Percentiles rank a stretch among this genome's conserved stretches.
phyloP scores from a whole-genome alignment of 148 eudicot genomes.

The Agrostemma githago region DNA sequence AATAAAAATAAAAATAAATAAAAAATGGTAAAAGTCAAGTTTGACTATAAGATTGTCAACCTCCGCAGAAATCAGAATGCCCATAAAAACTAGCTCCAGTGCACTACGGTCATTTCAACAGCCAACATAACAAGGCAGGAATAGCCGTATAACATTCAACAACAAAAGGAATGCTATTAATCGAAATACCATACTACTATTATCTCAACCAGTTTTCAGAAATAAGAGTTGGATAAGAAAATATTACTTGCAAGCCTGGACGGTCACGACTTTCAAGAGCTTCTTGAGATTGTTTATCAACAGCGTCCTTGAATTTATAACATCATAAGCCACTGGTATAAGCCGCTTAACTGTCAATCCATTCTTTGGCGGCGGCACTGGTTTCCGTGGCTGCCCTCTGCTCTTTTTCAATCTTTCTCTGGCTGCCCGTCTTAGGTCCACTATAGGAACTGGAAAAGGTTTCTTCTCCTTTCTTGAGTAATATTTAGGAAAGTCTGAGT shows the following conservation, averaged over 20 bases:
- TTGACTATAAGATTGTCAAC: background rate
- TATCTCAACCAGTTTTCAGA: slow-evolving; percentile 7
- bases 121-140: too few relatives aligned
- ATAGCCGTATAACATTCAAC: too few relatives aligned
- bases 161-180: background rate
- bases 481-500: slow-evolving; percentile 81
- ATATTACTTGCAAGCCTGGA: slow-evolving; percentile 88
- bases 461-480: slow-evolving; percentile 82
- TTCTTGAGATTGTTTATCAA: slow-evolving; percentile 77
- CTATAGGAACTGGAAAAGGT: slow-evolving; percentile 84
- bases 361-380: slow-evolving; percentile 72
- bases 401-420: slow-evolving; percentile 74
- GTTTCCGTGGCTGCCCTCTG: slow-evolving; percentile 58
- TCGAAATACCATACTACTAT: background rate
- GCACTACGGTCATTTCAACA: too few relatives aligned
- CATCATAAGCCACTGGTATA: slow-evolving; percentile 80
- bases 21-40: background rate
- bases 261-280: slow-evolving; percentile 77
- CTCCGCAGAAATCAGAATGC: background rate
- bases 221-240: slow-evolving; percentile 20
- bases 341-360: slow-evolving; percentile 72
- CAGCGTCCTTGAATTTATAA: slow-evolving; percentile 70
- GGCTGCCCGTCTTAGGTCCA: slow-evolving; percentile 92
- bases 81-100: background rate
- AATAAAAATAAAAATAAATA: too few relatives aligned